Base-by-base conservation (phyloP, 345 rosid species). In the Hirschfeldia incana region DNA sequence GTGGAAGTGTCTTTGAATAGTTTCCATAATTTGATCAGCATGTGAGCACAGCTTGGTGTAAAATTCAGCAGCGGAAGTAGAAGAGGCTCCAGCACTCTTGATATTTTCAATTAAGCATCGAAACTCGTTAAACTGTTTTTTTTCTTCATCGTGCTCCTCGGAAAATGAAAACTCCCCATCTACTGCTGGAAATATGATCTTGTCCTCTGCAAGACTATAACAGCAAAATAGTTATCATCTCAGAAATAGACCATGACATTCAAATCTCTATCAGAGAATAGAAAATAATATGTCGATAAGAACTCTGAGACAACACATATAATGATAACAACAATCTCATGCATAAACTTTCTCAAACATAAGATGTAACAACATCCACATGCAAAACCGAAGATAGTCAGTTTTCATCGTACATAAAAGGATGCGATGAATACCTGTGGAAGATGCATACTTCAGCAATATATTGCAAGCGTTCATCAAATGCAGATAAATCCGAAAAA, bases 381-480 rank as follows among this genome's bases (percentile, higher is more conserved):
- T 9, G 53, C 34, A 62, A 80, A 70, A 30, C 12, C 67, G 26
- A 66, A 71, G 64, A 1, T n/a, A 42, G 32, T 28, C 0, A 26
- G 55, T 42, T 67, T 71, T 65, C 65, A 39, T 33, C 16, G 67
- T 28, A 70, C 12, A 67, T 57, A 69, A 74, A 42, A 74, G 71
- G 44, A 68, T 57, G 39, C 78, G 69, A 26, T 21, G 76, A 53
- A 26, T 89, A 90, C 98, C 97, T 89, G 83, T 92, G 98, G 83
- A 86, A 94, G 79, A 92, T 92, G 88, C 94, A 90, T 70, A 94
- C 90, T 85, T 94, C 97, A 33, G 96, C 94, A 83, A 92, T 87
- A 74, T 85, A 94, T 80, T 94, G 94, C 77, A 92, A 81, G 62
- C 93, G 88, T 79, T 90, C 93, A 75, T 92, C 87, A 76, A 94